Percentiles rank a stretch among this genome's conserved stretches.
Conservation (phyloP, 2,329 filamentous ascomycete genomes). For the Zalaria sp. region DNA sequence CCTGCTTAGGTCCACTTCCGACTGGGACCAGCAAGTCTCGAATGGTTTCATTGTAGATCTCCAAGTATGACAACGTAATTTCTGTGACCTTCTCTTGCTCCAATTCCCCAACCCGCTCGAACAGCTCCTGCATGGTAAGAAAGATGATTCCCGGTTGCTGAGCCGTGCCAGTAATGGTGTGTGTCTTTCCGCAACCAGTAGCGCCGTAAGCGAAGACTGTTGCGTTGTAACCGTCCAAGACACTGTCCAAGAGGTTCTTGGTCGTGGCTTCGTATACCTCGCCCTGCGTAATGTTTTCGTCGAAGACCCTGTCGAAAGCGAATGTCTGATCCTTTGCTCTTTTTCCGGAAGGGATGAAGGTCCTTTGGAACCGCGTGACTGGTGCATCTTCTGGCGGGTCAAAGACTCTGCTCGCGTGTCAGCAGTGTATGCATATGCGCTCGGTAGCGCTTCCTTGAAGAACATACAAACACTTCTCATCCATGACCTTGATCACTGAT, state of each 20-base stretch:
- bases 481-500: conserved; percentile 88
- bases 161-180: conserved; percentile 81
- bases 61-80: conserved; percentile 82
- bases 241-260: conserved; percentile 76
- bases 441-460: not conserved
- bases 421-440: conserved; percentile 8
- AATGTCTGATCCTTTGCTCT: conserved; percentile 96
- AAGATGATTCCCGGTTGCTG: conserved; percentile 97
- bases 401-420: conserved; percentile 55
- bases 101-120: conserved; percentile 84
- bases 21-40: conserved; percentile 82
- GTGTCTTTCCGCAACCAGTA: conserved; percentile 95
- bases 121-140: conserved; percentile 96
- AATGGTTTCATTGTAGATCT: conserved; percentile 99
- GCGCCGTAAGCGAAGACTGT: conserved; percentile 98
- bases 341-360: conserved; percentile 66
- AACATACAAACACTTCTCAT: conserved; percentile 84
- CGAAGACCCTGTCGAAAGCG: conserved; percentile 90
- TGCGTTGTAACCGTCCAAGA: conserved; percentile 95
- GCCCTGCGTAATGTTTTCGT: conserved; percentile 81
- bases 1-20: conserved; percentile 61
- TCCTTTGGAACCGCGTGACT: conserved; percentile 73
- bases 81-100: conserved; percentile 80
- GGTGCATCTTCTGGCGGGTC: conserved; percentile 93
- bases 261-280: conserved; percentile 95